Conservation (phyloP, 2,329 filamentous ascomycete genomes). For the Rosellinia necatrix region DNA sequence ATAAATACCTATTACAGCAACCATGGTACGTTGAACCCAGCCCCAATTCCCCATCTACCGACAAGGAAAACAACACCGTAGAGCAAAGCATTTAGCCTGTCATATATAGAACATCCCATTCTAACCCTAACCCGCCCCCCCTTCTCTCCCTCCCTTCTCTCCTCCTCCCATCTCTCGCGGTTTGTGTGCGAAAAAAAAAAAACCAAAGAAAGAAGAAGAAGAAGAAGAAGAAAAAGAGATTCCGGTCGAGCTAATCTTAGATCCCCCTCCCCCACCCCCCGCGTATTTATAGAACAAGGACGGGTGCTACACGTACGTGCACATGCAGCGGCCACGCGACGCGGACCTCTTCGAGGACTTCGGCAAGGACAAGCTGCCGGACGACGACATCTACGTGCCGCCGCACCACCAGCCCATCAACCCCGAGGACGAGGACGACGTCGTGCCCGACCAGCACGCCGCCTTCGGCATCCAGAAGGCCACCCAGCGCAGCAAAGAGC, state of each 20-base stretch:
- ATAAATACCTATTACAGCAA: background rate
- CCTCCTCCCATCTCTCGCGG: no score
- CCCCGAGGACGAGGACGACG: slow-evolving; percentile 86
- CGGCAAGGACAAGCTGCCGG: slow-evolving; percentile 70
- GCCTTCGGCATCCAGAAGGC: slow-evolving; percentile 85
- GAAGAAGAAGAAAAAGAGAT: no score
- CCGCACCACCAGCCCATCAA: slow-evolving; percentile 80
- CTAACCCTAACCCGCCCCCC: no score
- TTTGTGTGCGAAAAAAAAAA: no score
- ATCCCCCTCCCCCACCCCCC: no score
- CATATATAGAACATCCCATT: no score
- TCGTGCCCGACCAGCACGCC: slow-evolving; percentile 85
- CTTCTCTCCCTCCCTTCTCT: no score
- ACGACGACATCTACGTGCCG: slow-evolving; percentile 82
- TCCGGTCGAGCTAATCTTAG: no score
- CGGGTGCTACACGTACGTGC: slow-evolving; percentile 73
- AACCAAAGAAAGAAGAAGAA: no score
- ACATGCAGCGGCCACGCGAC: slow-evolving; percentile 73
- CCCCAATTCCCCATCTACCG: no score
- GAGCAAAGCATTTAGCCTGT: background rate
- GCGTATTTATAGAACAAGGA: slow-evolving; percentile 80
- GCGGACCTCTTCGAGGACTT: slow-evolving; percentile 81
- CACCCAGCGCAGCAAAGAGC: slow-evolving; percentile 71
- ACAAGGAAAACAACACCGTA: background rate
- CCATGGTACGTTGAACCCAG: slow-evolving; percentile 16